Conservation (phyloP, 768 basidiomycete species). For the Mycena venus region DNA sequence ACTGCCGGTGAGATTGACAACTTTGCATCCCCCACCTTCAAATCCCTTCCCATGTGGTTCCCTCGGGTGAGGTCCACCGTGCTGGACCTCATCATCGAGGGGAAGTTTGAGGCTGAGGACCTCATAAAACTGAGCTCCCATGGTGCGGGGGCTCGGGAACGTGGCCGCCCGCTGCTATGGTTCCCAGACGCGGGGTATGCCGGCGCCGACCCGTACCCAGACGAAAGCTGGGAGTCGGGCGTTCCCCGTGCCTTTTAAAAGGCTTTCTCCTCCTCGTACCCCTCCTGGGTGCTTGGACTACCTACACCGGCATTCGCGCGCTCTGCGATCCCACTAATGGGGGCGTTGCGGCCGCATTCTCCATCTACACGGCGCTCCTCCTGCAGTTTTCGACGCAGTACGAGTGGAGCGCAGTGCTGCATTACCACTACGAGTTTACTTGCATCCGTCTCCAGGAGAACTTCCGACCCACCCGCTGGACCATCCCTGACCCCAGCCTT, state of each 20-base stretch:
- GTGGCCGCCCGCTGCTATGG: neutral
- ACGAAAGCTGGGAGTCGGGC: neutral
- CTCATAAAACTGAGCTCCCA: neutral
- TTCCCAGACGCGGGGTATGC: neutral
- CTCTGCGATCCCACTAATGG: constrained; percentile 16
- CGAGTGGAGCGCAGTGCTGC: constrained; percentile 7
- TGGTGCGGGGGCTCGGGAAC: neutral
- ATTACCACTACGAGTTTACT: constrained; percentile 18
- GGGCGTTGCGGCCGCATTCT: neutral
- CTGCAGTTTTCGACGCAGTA: constrained; percentile 16
- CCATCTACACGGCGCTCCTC: neutral
- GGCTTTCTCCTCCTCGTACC: neutral
- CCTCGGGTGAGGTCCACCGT: neutral
- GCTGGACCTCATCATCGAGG: neutral
- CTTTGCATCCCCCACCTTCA: constrained; percentile 7
- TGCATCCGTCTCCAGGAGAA: constrained; percentile 5
- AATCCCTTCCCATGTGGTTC: constrained; percentile 2
- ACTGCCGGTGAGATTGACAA: constrained; percentile 10
- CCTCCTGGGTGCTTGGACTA: neutral
- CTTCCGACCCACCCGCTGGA: constrained; percentile 12
- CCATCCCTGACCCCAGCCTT: neutral
- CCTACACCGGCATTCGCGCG: constrained; percentile 8
- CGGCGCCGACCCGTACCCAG: neutral
- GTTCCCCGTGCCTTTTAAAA: neutral
- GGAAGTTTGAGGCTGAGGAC: constrained; percentile 1